phyloP scores from a whole-genome alignment of 208 protist species.

The Acanthamoeba sp. region DNA sequence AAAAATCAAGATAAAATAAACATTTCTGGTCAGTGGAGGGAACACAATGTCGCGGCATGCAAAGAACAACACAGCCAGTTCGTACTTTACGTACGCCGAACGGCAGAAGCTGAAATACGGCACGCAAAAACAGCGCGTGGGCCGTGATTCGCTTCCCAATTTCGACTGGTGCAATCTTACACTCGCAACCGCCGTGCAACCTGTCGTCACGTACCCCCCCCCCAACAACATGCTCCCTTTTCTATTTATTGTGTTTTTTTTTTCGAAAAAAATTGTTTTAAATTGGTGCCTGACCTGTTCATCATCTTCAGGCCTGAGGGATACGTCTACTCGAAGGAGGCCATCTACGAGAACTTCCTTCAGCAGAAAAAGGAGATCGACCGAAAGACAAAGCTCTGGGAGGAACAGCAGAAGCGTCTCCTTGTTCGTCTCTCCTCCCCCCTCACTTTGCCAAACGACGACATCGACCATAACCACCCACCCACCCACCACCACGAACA shows the following conservation, averaged over 20 bases:
- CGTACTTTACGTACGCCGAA: constrained; percentile 51
- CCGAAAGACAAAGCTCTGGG: constrained; percentile 7
- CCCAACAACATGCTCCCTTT: background rate
- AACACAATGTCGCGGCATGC: constrained; percentile 63
- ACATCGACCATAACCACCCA: no score
- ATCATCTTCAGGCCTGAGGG: background rate
- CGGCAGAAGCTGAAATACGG: constrained; percentile 62
- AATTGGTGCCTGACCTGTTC: background rate
- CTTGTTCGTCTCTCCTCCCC: background rate
- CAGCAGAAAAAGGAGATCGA: constrained; percentile 43
- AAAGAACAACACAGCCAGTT: constrained; percentile 65
- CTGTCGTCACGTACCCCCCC: constrained; percentile 18
- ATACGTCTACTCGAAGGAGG: constrained; percentile 33
- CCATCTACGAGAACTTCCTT: constrained; percentile 47
- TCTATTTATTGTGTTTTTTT: background rate
- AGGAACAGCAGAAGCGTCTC: constrained; percentile 26
- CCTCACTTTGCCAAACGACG: no score
- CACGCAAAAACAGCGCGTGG: constrained; percentile 40
- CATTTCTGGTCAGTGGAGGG: no score
- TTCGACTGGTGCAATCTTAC: constrained; percentile 51
- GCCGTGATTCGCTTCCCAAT: constrained; percentile 12
- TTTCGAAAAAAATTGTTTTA: no score
- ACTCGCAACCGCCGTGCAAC: background rate
- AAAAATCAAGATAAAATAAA: no score
- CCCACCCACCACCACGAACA: no score